phyloP scores from a whole-genome alignment of 208 protist genomes.

The Endotrypanum monterogeii region DNA sequence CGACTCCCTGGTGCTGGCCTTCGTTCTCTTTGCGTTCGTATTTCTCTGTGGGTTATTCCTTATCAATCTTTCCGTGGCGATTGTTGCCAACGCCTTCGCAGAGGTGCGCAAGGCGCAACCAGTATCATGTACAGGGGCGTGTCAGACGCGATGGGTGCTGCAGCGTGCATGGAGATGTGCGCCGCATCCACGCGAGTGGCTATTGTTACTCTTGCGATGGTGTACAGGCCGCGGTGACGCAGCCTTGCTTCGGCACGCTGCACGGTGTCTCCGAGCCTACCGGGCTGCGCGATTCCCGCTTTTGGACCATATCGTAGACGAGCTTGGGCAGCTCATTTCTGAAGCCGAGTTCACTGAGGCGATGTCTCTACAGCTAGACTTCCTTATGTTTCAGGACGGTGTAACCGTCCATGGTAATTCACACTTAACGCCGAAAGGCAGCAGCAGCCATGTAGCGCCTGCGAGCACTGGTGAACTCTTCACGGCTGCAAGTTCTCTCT shows the following conservation, averaged over 20 bases:
- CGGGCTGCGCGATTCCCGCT: conserved; percentile 21
- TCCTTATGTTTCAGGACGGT: too few species aligned
- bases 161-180: conserved; percentile 2
- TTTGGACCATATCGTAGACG: conserved; percentile 10
- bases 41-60: conserved; percentile 25
- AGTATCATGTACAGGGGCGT: not conserved
- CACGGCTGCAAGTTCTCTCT: not conserved
- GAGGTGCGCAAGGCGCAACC: conserved; percentile 17
- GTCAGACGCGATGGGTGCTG: conserved; percentile 15
- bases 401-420: not conserved
- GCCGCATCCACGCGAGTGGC: conserved; percentile 15
- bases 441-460: not conserved
- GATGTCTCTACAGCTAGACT: not conserved
- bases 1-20: conserved; percentile 16
- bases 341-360: conserved; percentile 23
- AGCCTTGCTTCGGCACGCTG: conserved; percentile 18
- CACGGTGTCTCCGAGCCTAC: conserved; percentile 18
- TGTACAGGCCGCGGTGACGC: conserved; percentile 14
- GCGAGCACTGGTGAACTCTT: not conserved
- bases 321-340: conserved; percentile 15
- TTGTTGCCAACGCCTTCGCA: conserved; percentile 28
- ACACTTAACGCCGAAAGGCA: not conserved
- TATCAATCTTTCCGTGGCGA: conserved; percentile 27
- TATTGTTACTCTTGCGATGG: conserved; percentile 4
- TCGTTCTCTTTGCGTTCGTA: conserved; percentile 37